phyloP scores from a whole-genome alignment of 306 rosid genomes.

The Urtica urens region DNA sequence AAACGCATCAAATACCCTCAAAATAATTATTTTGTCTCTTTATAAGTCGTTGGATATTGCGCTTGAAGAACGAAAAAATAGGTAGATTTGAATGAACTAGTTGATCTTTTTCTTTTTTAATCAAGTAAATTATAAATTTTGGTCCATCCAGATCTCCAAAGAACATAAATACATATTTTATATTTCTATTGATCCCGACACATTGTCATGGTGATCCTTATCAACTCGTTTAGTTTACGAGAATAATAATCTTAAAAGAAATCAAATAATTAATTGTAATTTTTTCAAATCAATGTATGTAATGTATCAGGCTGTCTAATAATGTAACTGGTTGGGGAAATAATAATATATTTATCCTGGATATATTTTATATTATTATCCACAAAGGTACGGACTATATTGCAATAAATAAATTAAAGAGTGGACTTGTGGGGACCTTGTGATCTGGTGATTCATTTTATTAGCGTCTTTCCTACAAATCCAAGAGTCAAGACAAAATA shows the following conservation, averaged over 20 bases:
- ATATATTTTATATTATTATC: background rate
- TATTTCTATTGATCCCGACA: background rate
- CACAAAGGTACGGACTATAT: background rate
- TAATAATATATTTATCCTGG: background rate
- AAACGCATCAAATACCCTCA: no score
- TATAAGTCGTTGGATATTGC: no score
- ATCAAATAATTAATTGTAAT: background rate
- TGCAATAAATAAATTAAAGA: background rate
- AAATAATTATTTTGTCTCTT: no score
- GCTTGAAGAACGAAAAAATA: no score
- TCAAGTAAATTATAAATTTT: background rate
- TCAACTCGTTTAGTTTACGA: background rate
- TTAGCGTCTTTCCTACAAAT: slow-evolving; percentile 6
- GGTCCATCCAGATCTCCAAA: background rate
- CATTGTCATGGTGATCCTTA: background rate
- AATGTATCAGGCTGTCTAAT: background rate
- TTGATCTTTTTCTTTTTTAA: background rate
- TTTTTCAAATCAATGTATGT: background rate
- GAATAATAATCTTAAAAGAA: no score
- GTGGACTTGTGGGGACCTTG: background rate
- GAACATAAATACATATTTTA: background rate
- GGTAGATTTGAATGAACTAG: no score
- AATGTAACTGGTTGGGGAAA: background rate
- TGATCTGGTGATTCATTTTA: background rate
- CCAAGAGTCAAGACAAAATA: slow-evolving; percentile 1